Conservation (phyloP, 2,329 filamentous ascomycete genomes). For the Xylariaceae sp. region DNA sequence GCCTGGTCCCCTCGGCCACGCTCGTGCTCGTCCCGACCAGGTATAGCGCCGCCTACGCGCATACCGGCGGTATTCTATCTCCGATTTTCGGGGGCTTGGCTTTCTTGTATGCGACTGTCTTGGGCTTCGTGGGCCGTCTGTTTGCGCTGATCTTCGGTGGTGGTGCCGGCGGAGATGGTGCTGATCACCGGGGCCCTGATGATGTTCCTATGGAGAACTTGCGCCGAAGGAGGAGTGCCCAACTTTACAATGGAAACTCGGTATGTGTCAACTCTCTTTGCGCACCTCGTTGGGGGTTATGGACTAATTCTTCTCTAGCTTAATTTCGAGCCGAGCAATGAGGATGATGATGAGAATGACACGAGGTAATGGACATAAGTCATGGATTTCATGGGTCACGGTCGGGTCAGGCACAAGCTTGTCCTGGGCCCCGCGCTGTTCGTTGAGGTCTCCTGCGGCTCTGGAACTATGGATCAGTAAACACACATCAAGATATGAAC, state of each 20-base stretch:
- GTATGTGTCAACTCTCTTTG: conserved; percentile 43
- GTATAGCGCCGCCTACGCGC: conserved; percentile 39
- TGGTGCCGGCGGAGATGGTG: conserved; percentile 2
- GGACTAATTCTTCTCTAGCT: conserved; percentile 10
- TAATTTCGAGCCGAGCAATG: conserved; percentile 17
- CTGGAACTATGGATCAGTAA: no score
- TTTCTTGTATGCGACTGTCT: conserved; percentile 19
- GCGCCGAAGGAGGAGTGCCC: conserved; percentile 43
- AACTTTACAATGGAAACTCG: conserved; percentile 90
- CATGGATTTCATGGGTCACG: no score
- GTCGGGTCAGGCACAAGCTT: no score
- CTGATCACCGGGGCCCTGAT: conserved; percentile 10
- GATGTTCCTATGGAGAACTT: conserved; percentile 31
- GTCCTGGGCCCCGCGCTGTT: no score
- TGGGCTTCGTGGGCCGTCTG: conserved; percentile 28
- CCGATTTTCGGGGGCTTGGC: conserved; percentile 23
- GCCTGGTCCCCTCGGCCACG: conserved; percentile 72
- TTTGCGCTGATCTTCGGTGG: conserved; percentile 22
- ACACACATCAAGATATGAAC: no score
- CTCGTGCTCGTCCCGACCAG: conserved; percentile 71
- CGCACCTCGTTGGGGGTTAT: not conserved
- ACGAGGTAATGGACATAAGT: not conserved
- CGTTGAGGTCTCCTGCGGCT: no score
- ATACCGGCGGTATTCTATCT: conserved; percentile 30
- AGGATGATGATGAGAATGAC: conserved; percentile 9